Evolutionary conservation across 192 early-diverging fungal genomes (phyloP).

Genomic region (Spizellomyces sp.): DNA sequence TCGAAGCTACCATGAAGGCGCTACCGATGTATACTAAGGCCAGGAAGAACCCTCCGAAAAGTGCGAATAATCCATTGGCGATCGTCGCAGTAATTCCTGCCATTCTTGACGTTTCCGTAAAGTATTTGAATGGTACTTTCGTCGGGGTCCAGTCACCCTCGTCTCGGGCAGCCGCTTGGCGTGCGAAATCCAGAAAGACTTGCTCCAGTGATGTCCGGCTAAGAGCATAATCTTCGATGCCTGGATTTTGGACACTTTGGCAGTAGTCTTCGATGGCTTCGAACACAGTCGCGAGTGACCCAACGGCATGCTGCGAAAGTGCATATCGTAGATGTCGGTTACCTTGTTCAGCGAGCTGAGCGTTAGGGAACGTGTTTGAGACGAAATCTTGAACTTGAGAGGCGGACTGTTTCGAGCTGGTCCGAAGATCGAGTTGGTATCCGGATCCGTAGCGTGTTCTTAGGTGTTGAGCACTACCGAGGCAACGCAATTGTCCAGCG

Average conservation of each 20-base stretch:
- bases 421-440: conserved; percentile 36
- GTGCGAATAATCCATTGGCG: no score
- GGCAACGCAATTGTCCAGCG: conserved; percentile 69
- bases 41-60: no score
- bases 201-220: conserved; percentile 21
- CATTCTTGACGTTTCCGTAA: no score
- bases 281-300: conserved; percentile 7
- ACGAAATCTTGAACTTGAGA: no score
- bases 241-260: no score
- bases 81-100: no score
- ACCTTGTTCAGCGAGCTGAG: conserved; percentile 29
- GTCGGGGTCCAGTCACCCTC: no score
- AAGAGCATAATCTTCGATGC: conserved; percentile 15
- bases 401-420: no score
- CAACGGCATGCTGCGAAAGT: neutral
- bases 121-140: no score
- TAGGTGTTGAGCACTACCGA: conserved; percentile 63
- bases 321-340: neutral
- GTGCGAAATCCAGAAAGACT: conserved; percentile 20
- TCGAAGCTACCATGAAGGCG: no score
- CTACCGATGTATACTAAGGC: no score
- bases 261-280: conserved; percentile 11
- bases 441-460: conserved; percentile 75
- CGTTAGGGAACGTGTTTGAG: no score
- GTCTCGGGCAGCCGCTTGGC: neutral